These are phyloP conservation scores for Lecanoromycetidae sp. DNA, from an alignment of 2,329 filamentous ascomycete species.

Conservation along the genomic window DNA sequence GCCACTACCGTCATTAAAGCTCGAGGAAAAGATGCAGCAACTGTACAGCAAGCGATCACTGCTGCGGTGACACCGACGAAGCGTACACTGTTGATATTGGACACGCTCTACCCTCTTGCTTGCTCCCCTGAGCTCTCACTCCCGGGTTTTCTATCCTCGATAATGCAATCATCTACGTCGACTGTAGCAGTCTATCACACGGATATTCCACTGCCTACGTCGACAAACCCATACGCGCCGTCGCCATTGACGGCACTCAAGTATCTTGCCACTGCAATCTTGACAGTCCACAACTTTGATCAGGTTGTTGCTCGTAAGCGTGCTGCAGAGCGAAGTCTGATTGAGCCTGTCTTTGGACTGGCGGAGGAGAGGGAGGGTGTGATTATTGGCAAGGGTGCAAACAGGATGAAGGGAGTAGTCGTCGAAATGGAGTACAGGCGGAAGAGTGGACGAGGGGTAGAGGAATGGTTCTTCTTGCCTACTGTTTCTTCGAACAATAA, in stretches of 20 bases:
- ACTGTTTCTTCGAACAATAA: conserved; percentile 32
- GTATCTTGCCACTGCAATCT: conserved; percentile 79
- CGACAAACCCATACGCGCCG: conserved; percentile 44
- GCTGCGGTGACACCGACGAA: conserved; percentile 27
- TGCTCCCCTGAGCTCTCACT: conserved; percentile 38
- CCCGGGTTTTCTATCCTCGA: conserved; percentile 56
- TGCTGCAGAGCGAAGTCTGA: conserved; percentile 63
- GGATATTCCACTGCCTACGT: conserved; percentile 60
- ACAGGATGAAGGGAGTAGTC: conserved; percentile 48
- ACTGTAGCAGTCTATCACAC: conserved; percentile 71
- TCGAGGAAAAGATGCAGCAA: conserved; percentile 58
- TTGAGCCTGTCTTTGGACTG: conserved; percentile 62
- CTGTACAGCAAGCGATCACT: conserved; percentile 44
- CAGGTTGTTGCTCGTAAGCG: conserved; percentile 63
- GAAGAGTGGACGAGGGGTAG: conserved; percentile 65
- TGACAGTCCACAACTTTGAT: conserved; percentile 59
- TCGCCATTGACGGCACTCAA: conserved; percentile 58
- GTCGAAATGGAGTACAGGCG: conserved; percentile 77
- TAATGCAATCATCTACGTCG: conserved; percentile 55
- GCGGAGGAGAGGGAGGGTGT: conserved; percentile 25
- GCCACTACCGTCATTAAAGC: conserved; percentile 51
- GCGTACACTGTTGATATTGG: conserved; percentile 57
- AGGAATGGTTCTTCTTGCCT: conserved; percentile 54
- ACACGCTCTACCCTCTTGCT: conserved; percentile 60
- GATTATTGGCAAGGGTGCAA: conserved; percentile 42